A percentile compares a stretch with the other conserved stretches of the same genome.
Conservation (phyloP, 768 basidiomycete species). For the Phylloporus arenicola region DNA sequence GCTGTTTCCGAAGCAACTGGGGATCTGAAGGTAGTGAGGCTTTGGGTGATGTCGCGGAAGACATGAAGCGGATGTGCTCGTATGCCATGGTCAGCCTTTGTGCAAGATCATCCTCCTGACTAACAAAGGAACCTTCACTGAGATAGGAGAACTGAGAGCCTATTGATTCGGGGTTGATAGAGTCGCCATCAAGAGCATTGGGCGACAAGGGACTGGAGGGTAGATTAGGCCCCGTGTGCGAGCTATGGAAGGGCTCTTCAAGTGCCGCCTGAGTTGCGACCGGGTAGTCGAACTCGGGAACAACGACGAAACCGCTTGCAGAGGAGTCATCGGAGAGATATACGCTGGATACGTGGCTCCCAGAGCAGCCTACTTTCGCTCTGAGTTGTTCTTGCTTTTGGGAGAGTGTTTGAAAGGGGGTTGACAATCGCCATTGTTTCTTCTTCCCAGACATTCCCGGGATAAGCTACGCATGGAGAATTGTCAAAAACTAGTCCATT, state of each 20-base stretch:
- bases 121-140: background rate
- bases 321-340: slow-evolving; percentile 18
- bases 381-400: slow-evolving; percentile 7
- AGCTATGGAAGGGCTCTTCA: background rate
- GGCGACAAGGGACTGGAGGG: background rate
- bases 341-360: slow-evolving; percentile 15
- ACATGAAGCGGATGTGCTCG: slow-evolving; percentile 21
- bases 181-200: background rate
- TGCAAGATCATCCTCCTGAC: slow-evolving; percentile 16
- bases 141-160: background rate
- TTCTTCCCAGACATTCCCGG: slow-evolving; percentile 24
- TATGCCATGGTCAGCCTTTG: slow-evolving; percentile 22
- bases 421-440: slow-evolving; percentile 20
- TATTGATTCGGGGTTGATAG: background rate
- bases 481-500: background rate
- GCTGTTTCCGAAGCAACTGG: slow-evolving; percentile 22
- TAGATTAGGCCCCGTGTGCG: background rate
- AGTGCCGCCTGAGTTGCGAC: background rate
- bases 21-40: slow-evolving; percentile 22
- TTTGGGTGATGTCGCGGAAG: slow-evolving; percentile 6
- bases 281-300: slow-evolving; percentile 24
- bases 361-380: background rate
- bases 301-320: slow-evolving; percentile 12
- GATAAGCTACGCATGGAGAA: slow-evolving; percentile 7
- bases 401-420: slow-evolving; percentile 18